phyloP scores from a whole-genome alignment of 176 grass and related monocot species.

The Poa annua region DNA sequence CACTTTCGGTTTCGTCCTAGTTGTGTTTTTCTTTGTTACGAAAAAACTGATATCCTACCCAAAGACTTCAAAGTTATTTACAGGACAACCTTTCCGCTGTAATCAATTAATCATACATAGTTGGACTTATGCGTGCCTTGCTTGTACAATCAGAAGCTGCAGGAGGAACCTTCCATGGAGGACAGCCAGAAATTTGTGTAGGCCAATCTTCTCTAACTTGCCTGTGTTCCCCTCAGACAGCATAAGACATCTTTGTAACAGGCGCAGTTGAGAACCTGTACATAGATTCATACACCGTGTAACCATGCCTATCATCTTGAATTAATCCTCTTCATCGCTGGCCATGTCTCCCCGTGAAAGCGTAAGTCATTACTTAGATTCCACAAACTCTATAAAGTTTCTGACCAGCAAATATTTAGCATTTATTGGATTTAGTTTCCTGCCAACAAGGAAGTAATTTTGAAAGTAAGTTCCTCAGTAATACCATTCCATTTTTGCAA shows the following conservation, averaged over 20 bases:
- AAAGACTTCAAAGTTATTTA: too few relatives aligned
- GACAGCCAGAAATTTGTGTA: background rate
- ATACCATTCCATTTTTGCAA: background rate
- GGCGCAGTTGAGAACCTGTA: background rate
- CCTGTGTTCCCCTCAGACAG: background rate
- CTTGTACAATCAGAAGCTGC: too few relatives aligned
- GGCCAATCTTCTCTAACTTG: background rate
- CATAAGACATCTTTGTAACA: background rate
- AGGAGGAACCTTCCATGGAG: too few relatives aligned
- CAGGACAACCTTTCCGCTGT: too few relatives aligned
- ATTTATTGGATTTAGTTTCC: background rate
- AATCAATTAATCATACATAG: too few relatives aligned
- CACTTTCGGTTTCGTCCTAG: too few relatives aligned
- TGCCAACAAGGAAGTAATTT: background rate
- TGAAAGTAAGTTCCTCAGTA: background rate
- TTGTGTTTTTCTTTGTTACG: too few relatives aligned
- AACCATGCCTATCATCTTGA: background rate
- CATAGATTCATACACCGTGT: background rate
- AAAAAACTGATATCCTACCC: too few relatives aligned
- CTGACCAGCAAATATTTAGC: background rate
- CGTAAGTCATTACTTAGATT: background rate
- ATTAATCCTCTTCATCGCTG: background rate
- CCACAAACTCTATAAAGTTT: background rate
- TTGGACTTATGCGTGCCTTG: too few relatives aligned
- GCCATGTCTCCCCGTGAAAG: background rate